Evolutionary conservation across 257 asterid species (phyloP).

Genomic region (Solanum appendiculatum): DNA sequence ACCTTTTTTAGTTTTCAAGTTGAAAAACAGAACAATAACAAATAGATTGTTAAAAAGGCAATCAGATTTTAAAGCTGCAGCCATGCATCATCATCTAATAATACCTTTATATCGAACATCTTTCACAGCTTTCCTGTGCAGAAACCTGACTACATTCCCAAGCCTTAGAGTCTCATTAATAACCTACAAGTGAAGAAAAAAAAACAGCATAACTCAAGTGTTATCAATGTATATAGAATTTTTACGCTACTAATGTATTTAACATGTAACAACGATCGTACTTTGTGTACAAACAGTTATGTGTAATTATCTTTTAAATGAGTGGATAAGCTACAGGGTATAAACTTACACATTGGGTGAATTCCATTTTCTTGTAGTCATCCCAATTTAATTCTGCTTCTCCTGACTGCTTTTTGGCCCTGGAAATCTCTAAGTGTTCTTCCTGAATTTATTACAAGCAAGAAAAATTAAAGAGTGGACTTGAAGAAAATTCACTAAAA

Average conservation of each 20-base stretch:
- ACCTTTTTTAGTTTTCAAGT: conserved; percentile 29
- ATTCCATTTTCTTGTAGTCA: conserved; percentile 87
- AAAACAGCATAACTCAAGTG: neutral
- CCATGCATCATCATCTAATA: neutral
- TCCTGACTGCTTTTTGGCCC: conserved; percentile 33
- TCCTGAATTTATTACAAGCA: conserved; percentile 23
- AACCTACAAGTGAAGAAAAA: conserved; percentile 26
- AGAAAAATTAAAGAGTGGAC: neutral
- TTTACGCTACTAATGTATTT: neutral
- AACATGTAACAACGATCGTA: neutral
- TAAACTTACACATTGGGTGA: conserved; percentile 80
- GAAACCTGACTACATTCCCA: conserved; percentile 91
- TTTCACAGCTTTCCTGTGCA: conserved; percentile 79
- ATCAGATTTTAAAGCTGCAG: neutral
- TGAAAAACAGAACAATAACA: neutral
- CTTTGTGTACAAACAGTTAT: neutral
- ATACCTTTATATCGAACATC: conserved; percentile 76
- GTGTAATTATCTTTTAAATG: neutral
- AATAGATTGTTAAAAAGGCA: neutral
- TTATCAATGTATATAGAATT: neutral
- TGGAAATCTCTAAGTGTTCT: conserved; percentile 48
- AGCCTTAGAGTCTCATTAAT: conserved; percentile 75
- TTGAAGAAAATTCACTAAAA: neutral
- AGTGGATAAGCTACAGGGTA: neutral
- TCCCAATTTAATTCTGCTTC: conserved; percentile 63